Percentiles rank a stretch among this genome's conserved stretches.
phyloP scores from a whole-genome alignment of 805 yeast species.

The Metschnikowia arizonensis region DNA sequence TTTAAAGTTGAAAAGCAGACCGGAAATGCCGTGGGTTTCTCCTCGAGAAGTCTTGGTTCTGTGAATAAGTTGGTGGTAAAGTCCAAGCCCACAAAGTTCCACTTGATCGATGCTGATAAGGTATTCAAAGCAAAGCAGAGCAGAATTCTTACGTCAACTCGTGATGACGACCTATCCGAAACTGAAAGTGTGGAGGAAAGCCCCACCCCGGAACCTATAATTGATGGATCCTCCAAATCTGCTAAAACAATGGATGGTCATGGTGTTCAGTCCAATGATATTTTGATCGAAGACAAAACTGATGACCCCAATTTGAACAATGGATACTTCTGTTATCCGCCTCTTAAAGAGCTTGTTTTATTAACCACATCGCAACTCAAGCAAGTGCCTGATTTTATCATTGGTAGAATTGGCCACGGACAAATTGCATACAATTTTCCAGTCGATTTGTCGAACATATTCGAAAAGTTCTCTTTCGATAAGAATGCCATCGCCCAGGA shows the following conservation, averaged over 20 bases:
- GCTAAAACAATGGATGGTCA: slow-evolving; percentile 16
- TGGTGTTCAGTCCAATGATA: neutral
- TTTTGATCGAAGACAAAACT: slow-evolving; percentile 15
- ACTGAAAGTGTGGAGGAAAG: neutral
- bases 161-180: slow-evolving; percentile 3
- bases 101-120: slow-evolving; percentile 39
- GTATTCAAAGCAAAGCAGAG: slow-evolving; percentile 31
- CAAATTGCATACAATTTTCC: slow-evolving; percentile 62
- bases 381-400: slow-evolving; percentile 56
- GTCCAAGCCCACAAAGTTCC: slow-evolving; percentile 39
- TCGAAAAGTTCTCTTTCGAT: slow-evolving; percentile 34
- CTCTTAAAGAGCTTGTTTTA: slow-evolving; percentile 45
- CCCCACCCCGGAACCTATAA: slow-evolving; percentile 6
- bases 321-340: slow-evolving; percentile 74
- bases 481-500: slow-evolving; percentile 37
- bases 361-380: slow-evolving; percentile 47
- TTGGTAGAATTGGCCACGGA: slow-evolving; percentile 67
- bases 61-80: slow-evolving; percentile 36
- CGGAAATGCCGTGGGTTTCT: neutral
- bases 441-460: slow-evolving; percentile 61
- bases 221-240: slow-evolving; percentile 21
- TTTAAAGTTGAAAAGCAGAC: neutral
- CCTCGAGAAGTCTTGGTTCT: slow-evolving; percentile 18
- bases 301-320: slow-evolving; percentile 13
- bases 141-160: slow-evolving; percentile 2